phyloP scores from a whole-genome alignment of 768 basidiomycete species.

The Boletus bicolor region DNA sequence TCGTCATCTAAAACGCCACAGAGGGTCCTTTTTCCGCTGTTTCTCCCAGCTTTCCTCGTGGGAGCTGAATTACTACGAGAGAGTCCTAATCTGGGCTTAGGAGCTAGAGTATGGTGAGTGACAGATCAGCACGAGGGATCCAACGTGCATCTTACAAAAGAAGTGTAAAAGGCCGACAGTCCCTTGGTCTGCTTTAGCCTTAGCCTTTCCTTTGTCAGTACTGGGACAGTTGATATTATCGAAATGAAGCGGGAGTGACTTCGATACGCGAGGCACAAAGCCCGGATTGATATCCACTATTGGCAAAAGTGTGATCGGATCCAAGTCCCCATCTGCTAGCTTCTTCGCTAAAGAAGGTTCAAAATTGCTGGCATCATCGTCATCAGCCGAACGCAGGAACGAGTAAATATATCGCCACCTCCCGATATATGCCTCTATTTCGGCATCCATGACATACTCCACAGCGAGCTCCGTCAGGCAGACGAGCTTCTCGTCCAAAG shows the following conservation, averaged over 20 bases:
- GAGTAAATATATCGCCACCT: conserved; percentile 37
- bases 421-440: conserved; percentile 71
- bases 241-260: conserved; percentile 36
- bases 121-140: conserved; percentile 37
- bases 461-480: conserved; percentile 62
- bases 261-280: conserved; percentile 54
- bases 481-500: conserved; percentile 58
- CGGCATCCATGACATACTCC: conserved; percentile 51
- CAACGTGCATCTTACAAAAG: conserved; percentile 49
- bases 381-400: conserved; percentile 5
- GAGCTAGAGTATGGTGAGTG: conserved; percentile 29
- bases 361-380: conserved; percentile 48
- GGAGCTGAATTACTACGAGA: conserved; percentile 30
- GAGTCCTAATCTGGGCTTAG: conserved; percentile 24
- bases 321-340: conserved; percentile 64
- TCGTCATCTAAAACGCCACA: conserved; percentile 70
- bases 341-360: conserved; percentile 60
- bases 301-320: conserved; percentile 64
- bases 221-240: conserved; percentile 24
- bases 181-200: conserved; percentile 27
- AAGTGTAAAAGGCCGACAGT: conserved; percentile 53
- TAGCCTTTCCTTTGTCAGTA: conserved; percentile 47
- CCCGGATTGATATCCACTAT: conserved; percentile 79
- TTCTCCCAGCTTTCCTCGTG: conserved; percentile 43
- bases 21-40: conserved; percentile 75